Conservation (phyloP, 331 rosid species). For the Pyrus hybrid region DNA sequence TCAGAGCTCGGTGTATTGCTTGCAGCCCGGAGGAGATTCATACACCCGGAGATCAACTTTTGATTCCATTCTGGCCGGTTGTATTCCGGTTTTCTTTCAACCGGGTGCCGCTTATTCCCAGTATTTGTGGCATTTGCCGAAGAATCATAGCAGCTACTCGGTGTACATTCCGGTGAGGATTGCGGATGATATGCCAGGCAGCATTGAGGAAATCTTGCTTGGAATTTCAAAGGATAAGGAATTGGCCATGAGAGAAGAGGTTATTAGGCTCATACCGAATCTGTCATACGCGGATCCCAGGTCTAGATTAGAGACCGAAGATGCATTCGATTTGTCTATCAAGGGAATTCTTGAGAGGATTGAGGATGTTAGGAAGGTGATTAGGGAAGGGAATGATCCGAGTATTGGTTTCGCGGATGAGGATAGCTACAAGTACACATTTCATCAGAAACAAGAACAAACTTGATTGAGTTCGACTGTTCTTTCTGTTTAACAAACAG, state of each 20-base stretch:
- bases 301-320: constrained; percentile 33
- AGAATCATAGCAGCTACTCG: constrained; percentile 47
- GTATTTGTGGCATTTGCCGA: constrained; percentile 62
- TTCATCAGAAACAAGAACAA: constrained; percentile 16
- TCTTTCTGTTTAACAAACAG: background rate
- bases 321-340: constrained; percentile 74
- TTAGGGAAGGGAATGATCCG: constrained; percentile 64
- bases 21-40: constrained; percentile 92
- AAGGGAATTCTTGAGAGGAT: constrained; percentile 66
- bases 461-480: background rate
- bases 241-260: constrained; percentile 64
- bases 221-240: constrained; percentile 40
- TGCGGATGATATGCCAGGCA: constrained; percentile 36
- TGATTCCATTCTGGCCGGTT: constrained; percentile 74
- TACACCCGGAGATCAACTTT: constrained; percentile 76
- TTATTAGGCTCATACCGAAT: constrained; percentile 52
- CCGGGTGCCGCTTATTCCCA: constrained; percentile 84
- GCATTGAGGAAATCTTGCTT: constrained; percentile 41
- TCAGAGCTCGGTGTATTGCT: constrained; percentile 50
- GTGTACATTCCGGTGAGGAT: constrained; percentile 61
- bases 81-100: constrained; percentile 83
- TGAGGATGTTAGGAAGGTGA: constrained; percentile 44
- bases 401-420: constrained; percentile 75
- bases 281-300: constrained; percentile 64
- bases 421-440: constrained; percentile 68